Evolutionary conservation across 108 stramenopile species (phyloP), one percentile per base, ranked within the genome.

Genomic region (Cyclostephanos invisitatus): DNA sequence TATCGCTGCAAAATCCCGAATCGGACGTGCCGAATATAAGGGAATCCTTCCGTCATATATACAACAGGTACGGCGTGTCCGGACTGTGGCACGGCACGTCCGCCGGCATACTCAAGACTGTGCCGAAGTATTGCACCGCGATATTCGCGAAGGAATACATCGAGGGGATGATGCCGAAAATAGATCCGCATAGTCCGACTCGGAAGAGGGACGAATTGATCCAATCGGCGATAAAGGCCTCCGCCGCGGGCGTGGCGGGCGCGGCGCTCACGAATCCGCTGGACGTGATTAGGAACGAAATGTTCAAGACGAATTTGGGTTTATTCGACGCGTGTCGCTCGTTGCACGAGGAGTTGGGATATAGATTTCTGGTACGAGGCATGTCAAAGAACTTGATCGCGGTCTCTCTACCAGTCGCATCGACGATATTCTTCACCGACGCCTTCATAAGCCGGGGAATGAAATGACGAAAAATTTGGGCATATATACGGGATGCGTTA

Each of bases 281-380:
- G 14, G 98, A 99, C 83, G 97, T 99, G 20, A 89, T 98, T 54
- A 85, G 98, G 18, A 99, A 99, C 73, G 98, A 99, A 85, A 97
- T 97, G 94, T 99, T 99, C 86, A 99, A 99, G 77, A 95, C 95
- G 22, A 92, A 97, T 75, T 72, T 83, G 54, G 51, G 85, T 14
- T 68, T 99, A 7, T 18, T 79, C 6, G 76, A 84, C 22, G 85
- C 92, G 0, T 64, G 92, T 7, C 81, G 70, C 15, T 64, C 62
- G 6, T 72, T 96, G 28, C 67, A 83, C 12, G 82, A 85, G 58
- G 83, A 89, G 61, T 47, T 85, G 44, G 92, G 89, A 29, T 83
- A 70, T 62, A 70, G 66, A 10, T 92, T 91, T 67, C 54, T 91
- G 37, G 56, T 81, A 4, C 72, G 96, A 46, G 97, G 97, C 1